Evolutionary conservation across 768 basidiomycete genomes (phyloP).

Genomic region (Chalciporus piperatus): DNA sequence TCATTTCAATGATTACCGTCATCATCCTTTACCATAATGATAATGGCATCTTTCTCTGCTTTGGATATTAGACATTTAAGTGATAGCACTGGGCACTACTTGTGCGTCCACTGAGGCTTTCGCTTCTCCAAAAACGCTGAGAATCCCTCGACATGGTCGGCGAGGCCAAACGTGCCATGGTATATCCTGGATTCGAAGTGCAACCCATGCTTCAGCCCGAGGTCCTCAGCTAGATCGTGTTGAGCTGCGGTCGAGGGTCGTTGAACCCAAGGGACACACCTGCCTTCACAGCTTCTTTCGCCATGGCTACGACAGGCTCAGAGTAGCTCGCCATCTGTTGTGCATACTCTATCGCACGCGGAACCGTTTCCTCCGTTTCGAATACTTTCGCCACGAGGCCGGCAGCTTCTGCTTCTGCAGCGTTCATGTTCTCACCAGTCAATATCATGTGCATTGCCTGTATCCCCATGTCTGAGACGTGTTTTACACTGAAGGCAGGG

Average conservation of each 20-base stretch:
- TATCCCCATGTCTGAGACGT: not conserved
- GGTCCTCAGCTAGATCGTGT: slow-evolving; percentile 39
- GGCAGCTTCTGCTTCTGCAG: slow-evolving; percentile 42
- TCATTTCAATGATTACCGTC: too few species aligned
- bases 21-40: too few species aligned
- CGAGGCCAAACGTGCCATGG: slow-evolving; percentile 49
- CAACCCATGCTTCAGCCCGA: slow-evolving; percentile 44
- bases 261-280: slow-evolving; percentile 25
- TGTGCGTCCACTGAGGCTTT: slow-evolving; percentile 40
- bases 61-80: not conserved
- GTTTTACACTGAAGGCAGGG: too few species aligned
- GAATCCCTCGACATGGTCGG: slow-evolving; percentile 47
- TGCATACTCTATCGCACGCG: slow-evolving; percentile 43
- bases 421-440: slow-evolving; percentile 46
- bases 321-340: slow-evolving; percentile 33
- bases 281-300: slow-evolving; percentile 51
- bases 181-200: slow-evolving; percentile 48
- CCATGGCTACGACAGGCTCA: slow-evolving; percentile 33
- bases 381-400: slow-evolving; percentile 50
- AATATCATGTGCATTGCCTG: slow-evolving; percentile 57
- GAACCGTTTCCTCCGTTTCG: slow-evolving; percentile 36
- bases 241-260: not conserved
- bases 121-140: slow-evolving; percentile 48
- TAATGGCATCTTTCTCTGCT: too few species aligned
- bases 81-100: slow-evolving; percentile 19